phyloP scores from a whole-genome alignment of 1,139 yeast species.

The Spathaspora sp. region DNA sequence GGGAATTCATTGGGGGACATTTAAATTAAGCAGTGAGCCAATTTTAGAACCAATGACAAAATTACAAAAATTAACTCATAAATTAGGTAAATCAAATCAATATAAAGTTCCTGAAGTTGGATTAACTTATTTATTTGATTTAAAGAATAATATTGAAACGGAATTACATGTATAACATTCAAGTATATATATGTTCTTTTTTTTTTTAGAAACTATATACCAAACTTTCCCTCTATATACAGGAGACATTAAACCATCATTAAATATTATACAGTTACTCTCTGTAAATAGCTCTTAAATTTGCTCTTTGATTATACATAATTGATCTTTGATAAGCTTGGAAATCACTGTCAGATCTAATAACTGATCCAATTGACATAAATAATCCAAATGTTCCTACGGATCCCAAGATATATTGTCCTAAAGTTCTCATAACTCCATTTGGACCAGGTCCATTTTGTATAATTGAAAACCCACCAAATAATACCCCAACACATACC shows the following conservation, averaged over 20 bases:
- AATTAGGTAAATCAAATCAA: slow-evolving; percentile 17
- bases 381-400: slow-evolving; percentile 96
- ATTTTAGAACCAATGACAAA: slow-evolving; percentile 73
- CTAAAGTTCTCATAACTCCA: slow-evolving; percentile 94
- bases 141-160: slow-evolving; percentile 14
- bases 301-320: slow-evolving; percentile 37
- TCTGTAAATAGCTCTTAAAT: slow-evolving; percentile 32
- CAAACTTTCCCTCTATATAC: neutral
- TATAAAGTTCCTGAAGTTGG: slow-evolving; percentile 45
- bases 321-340: slow-evolving; percentile 41
- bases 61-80: slow-evolving; percentile 25
- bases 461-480: slow-evolving; percentile 89
- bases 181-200: neutral
- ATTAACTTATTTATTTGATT: slow-evolving; percentile 37
- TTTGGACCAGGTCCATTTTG: slow-evolving; percentile 98
- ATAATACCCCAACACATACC: slow-evolving; percentile 90
- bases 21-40: slow-evolving; percentile 83
- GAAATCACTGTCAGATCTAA: slow-evolving; percentile 68
- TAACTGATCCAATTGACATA: slow-evolving; percentile 93
- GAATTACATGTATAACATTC: slow-evolving; percentile 13
- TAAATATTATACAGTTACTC: slow-evolving; percentile 1
- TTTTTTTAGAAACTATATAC: neutral
- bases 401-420: slow-evolving; percentile 94
- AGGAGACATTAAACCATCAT: slow-evolving; percentile 1
- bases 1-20: slow-evolving; percentile 97